A percentile compares a stretch with the other conserved stretches of the same genome.
Evolutionary conservation across 176 grass and related monocot genomes (phyloP).

Genomic region (Oryza longistaminata): DNA sequence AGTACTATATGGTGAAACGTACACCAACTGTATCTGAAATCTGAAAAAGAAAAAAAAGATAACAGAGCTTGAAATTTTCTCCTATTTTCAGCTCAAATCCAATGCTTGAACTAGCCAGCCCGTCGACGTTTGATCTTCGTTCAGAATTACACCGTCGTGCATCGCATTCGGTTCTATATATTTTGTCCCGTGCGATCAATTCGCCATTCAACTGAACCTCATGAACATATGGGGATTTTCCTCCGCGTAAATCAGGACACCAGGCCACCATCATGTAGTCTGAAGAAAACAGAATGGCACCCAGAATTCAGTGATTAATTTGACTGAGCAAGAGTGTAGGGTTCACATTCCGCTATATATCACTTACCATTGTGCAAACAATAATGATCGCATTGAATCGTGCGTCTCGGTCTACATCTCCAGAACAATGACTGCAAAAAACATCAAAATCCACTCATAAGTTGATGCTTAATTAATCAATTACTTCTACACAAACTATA

Average conservation of each 20-base stretch:
- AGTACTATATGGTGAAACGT: constrained; percentile 22
- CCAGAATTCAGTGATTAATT: not conserved
- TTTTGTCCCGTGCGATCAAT: constrained; percentile 12
- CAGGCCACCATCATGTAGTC: not conserved
- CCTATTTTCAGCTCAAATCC: constrained; percentile 35
- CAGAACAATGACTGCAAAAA: constrained; percentile 83
- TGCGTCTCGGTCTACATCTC: constrained; percentile 58
- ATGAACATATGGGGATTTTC: not conserved
- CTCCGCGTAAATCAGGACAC: not conserved
- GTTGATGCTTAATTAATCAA: not conserved
- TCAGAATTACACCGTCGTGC: not conserved
- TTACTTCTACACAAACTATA: not conserved
- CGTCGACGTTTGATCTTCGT: constrained; percentile 1
- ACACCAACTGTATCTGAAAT: constrained; percentile 20
- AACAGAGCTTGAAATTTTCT: constrained; percentile 1
- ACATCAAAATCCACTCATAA: not conserved
- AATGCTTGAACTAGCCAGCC: not conserved
- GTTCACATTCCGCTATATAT: not conserved
- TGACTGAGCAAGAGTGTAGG: not conserved
- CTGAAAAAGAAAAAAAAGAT: constrained; percentile 7
- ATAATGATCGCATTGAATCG: constrained; percentile 7
- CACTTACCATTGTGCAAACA: constrained; percentile 21
- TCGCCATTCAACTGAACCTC: not conserved
- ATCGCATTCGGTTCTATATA: not conserved
- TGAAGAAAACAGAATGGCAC: not conserved